Evolutionary conservation across 1,284 basidiomycete species (phyloP).

Genomic region (Papiliotrema fonsecae): DNA sequence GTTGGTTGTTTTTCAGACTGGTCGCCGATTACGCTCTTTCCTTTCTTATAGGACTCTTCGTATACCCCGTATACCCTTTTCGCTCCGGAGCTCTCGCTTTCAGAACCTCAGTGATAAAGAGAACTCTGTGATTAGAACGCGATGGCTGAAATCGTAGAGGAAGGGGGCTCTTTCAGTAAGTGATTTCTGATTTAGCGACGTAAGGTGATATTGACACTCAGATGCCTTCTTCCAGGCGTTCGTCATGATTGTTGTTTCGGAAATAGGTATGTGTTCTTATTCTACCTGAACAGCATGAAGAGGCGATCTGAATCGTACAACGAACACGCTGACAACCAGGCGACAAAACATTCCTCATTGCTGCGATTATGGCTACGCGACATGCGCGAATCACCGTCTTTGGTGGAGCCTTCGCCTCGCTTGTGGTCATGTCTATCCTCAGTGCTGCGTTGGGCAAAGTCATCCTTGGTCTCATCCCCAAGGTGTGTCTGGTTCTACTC

Average conservation of each 20-base stretch:
- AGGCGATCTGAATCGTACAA: slow-evolving; percentile 3
- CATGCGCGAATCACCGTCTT: slow-evolving; percentile 84
- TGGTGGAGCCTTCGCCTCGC: slow-evolving; percentile 77
- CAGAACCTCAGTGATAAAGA: too few species aligned
- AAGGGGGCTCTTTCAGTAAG: not conserved
- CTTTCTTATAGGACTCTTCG: too few species aligned
- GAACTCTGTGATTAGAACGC: too few species aligned
- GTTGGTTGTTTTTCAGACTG: too few species aligned
- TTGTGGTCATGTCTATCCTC: slow-evolving; percentile 87
- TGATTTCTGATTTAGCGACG: not conserved
- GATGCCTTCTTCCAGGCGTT: slow-evolving; percentile 68
- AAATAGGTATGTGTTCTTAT: slow-evolving; percentile 53
- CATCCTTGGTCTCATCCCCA: slow-evolving; percentile 74
- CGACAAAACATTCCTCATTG: slow-evolving; percentile 97
- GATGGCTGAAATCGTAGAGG: not conserved
- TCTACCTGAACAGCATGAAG: not conserved
- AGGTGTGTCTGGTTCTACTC: slow-evolving; percentile 43
- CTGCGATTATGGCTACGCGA: slow-evolving; percentile 94
- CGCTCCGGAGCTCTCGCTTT: too few species aligned
- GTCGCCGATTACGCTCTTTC: too few species aligned
- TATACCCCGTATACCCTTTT: too few species aligned
- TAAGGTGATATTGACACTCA: slow-evolving; percentile 9
- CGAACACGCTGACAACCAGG: slow-evolving; percentile 53
- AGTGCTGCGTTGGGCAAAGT: slow-evolving; percentile 83
- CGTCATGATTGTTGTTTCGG: slow-evolving; percentile 81